Percentiles rank a stretch among this genome's conserved stretches.
phyloP scores from a whole-genome alignment of 768 basidiomycete genomes.

The Leccinum rimulosum region DNA sequence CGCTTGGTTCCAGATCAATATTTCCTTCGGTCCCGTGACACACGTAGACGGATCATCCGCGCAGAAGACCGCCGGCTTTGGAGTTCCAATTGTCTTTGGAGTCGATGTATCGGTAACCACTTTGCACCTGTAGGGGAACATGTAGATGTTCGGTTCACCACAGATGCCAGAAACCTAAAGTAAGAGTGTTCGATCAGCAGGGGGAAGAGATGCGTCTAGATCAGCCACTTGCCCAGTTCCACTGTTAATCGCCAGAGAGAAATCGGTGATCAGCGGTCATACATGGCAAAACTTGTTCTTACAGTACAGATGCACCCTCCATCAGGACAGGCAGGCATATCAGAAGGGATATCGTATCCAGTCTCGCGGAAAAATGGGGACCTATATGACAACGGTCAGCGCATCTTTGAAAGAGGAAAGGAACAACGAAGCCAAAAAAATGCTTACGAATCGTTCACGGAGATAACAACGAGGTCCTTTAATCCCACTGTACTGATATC shows the following conservation, averaged over 20 bases:
- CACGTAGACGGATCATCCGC: slow-evolving; percentile 3
- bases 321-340: slow-evolving; percentile 4
- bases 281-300: not conserved
- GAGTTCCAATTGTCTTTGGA: slow-evolving; percentile 6
- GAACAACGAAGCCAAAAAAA: too few species aligned
- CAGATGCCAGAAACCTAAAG: slow-evolving; percentile 8
- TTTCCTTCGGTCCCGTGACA: slow-evolving; percentile 10
- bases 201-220: too few species aligned
- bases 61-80: slow-evolving; percentile 6
- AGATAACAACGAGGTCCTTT: slow-evolving; percentile 3
- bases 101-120: not conserved
- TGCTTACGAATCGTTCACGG: slow-evolving; percentile 1
- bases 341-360: slow-evolving; percentile 6
- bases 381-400: slow-evolving; percentile 2
- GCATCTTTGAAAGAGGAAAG: not conserved
- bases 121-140: not conserved
- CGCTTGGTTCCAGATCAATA: not conserved
- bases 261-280: not conserved
- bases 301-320: slow-evolving; percentile 2
- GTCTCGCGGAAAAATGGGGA: slow-evolving; percentile 3
- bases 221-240: slow-evolving; percentile 5
- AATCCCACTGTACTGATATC: not conserved
- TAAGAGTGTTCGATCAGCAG: not conserved
- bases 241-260: not conserved
- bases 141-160: slow-evolving; percentile 9